A percentile compares a stretch with the other conserved stretches of the same genome.
These are phyloP conservation scores for Podaxis sp. DNA, from an alignment of 768 basidiomycete species.

Conservation along the genomic window DNA sequence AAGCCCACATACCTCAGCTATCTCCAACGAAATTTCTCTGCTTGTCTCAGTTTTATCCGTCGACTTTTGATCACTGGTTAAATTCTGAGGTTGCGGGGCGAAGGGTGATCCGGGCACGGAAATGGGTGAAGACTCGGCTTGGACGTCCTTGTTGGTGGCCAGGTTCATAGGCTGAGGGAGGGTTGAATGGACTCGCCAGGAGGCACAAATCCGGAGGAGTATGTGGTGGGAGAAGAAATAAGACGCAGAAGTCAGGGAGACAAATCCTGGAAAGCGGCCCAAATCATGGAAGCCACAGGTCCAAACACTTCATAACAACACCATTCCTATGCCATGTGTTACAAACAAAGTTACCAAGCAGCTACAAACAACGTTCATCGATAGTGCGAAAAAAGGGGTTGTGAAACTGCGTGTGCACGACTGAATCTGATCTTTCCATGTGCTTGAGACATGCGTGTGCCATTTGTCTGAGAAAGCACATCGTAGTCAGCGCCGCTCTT, in stretches of 20 bases:
- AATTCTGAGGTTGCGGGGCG: neutral
- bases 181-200: slow-evolving; percentile 18
- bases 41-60: slow-evolving; percentile 17
- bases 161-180: slow-evolving; percentile 11
- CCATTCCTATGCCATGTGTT: slow-evolving; percentile 37
- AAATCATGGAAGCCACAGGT: slow-evolving; percentile 31
- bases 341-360: slow-evolving; percentile 28
- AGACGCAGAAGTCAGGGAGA: slow-evolving; percentile 17
- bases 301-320: slow-evolving; percentile 30
- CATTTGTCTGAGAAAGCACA: neutral
- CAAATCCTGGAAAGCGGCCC: slow-evolving; percentile 26
- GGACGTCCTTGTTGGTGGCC: slow-evolving; percentile 11
- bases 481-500: neutral
- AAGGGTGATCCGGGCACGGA: slow-evolving; percentile 7
- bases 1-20: neutral
- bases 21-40: slow-evolving; percentile 26
- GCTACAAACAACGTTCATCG: slow-evolving; percentile 3
- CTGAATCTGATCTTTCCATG: neutral
- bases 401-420: neutral
- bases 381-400: neutral
- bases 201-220: slow-evolving; percentile 24
- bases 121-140: slow-evolving; percentile 16
- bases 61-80: neutral
- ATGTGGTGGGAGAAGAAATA: slow-evolving; percentile 23
- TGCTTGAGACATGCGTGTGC: neutral